Conservation (phyloP, 495 filamentous ascomycete species). For the Tuber microsphaerosporum region DNA sequence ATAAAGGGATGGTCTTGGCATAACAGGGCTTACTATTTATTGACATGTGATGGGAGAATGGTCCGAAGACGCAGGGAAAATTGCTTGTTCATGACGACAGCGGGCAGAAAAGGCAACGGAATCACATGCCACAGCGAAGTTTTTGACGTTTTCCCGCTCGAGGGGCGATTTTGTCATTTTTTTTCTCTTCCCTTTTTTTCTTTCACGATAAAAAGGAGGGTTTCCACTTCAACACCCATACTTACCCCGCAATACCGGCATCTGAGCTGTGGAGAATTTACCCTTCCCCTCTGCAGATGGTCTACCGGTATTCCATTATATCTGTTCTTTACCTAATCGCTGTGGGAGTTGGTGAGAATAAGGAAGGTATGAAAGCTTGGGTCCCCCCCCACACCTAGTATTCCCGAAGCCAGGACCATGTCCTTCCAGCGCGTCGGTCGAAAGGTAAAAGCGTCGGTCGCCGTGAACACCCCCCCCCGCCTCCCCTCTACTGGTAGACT, state of each 20-base stretch:
- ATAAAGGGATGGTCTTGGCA: background rate
- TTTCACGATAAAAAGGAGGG: background rate
- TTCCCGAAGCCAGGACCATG: background rate
- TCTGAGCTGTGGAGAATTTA: no score
- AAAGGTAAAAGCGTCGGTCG: background rate
- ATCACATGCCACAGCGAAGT: background rate
- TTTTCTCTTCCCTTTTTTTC: background rate
- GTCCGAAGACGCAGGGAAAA: background rate
- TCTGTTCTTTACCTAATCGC: background rate
- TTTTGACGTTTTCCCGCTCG: background rate
- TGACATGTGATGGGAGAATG: background rate
- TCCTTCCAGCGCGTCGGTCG: background rate
- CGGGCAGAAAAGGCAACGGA: background rate
- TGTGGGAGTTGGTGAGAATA: background rate
- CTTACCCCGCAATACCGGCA: no score
- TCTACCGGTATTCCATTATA: background rate
- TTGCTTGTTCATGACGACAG: background rate
- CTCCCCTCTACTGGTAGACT: background rate
- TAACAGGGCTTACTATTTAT: background rate
- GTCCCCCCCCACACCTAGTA: background rate
- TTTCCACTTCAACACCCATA: background rate
- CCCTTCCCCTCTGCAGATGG: no score
- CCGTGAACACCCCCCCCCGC: background rate
- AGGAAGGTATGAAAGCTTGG: background rate
- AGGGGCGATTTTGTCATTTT: background rate